Base-by-base conservation (phyloP, 352 stramenopile genomes). In the Phytophthora palmivora region DNA sequence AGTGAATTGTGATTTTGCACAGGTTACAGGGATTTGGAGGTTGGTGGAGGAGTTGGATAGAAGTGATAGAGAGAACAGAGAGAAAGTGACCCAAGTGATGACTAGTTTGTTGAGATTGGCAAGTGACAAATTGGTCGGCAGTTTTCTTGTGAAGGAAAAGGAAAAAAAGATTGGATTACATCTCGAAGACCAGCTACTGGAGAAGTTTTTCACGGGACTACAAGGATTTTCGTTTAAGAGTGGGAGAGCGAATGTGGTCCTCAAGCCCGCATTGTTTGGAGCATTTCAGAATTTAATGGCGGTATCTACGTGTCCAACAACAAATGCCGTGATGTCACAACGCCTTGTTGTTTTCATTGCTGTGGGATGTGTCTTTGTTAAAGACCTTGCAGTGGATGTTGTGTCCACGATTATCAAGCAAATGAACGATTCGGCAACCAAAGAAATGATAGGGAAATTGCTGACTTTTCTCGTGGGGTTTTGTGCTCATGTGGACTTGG, bases 171-270 rank as follows among this genome's bases (percentile, higher is more conserved):
- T 30, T 15, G 47, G 37, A 4, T 14, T 37, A 3, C 55, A 72
- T 18, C 74, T 76, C 16, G 70, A 79, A n/a, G 83, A 92, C 24
- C 56, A 88, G n/a, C 45, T 89, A 36, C 66, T 88, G 55, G 76
- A 87, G 21, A 87, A 86, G 38, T 86, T 89, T 53, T 87, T 84
- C 39, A 50, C 56, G 1, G 70, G 73, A 3, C 58, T 91, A 41
- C 76, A 86, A 44, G 66, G 65, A 21, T 89, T 89, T 60, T 38
- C 78, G 36, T 88, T 89, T 55, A 79, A 64, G n/a, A 82, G 70
- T 39, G 42, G 68, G 15, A 54, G 64, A n/a, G 76, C 79, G 9
- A 61, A 63, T 46, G 38, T 47, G 0, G 62, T 84, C 12, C 52
- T 76, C 5, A 52, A 51, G 16, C 50, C 69, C 2, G 65, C 74